Evolutionary conservation across 1,139 yeast genomes (phyloP).

Genomic region (Debaryomyces psychrophilus): DNA sequence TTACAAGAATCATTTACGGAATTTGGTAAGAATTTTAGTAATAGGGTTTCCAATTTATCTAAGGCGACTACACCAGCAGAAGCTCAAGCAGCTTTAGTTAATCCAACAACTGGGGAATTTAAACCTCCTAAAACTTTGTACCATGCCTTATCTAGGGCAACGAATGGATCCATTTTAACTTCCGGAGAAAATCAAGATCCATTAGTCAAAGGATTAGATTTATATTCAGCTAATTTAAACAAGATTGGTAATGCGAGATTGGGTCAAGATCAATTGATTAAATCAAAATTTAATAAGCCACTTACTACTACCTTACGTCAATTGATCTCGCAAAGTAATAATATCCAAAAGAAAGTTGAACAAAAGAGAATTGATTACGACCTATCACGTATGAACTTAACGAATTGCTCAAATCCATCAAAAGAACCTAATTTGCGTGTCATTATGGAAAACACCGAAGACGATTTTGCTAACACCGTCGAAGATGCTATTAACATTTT

Average conservation of each 20-base stretch:
- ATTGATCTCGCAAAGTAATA: conserved; percentile 65
- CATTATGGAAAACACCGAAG: conserved; percentile 83
- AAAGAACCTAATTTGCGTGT: conserved; percentile 76
- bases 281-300: conserved; percentile 69
- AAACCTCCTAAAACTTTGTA: conserved; percentile 81
- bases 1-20: conserved; percentile 73
- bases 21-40: conserved; percentile 67
- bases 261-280: conserved; percentile 78
- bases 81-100: conserved; percentile 75
- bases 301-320: conserved; percentile 65
- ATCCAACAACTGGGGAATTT: conserved; percentile 54
- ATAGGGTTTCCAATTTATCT: conserved; percentile 68
- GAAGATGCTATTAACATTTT: conserved; percentile 86
- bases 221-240: conserved; percentile 48
- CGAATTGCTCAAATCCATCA: conserved; percentile 71
- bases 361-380: conserved; percentile 81
- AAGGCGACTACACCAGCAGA: conserved; percentile 80
- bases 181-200: conserved; percentile 54
- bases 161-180: conserved; percentile 55
- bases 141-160: conserved; percentile 81
- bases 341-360: conserved; percentile 76
- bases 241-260: conserved; percentile 83
- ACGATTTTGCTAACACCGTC: conserved; percentile 86
- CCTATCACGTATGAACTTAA: conserved; percentile 67
- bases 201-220: conserved; percentile 45